Base-by-base conservation (phyloP, 2,329 filamentous ascomycete genomes). In the Beauveria sp. region DNA sequence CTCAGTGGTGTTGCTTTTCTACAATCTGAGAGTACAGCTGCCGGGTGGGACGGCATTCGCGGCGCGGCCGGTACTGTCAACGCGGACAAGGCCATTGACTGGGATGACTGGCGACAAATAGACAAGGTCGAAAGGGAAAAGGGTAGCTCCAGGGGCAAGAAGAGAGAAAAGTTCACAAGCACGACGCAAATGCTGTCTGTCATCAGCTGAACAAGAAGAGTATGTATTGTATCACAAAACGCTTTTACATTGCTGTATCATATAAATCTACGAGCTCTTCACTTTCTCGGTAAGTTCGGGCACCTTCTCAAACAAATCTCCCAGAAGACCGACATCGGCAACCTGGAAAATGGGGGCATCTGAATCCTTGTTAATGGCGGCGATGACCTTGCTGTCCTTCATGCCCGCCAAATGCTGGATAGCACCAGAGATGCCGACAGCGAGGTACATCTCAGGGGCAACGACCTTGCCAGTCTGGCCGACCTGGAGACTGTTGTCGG, bases 301-400 rank as follows among this genome's bases (percentile, higher is more conserved):
- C 49, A 97, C 91, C 79, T 91, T 93, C 62, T 96, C 91, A 73
- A 98, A 98, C 69, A 99, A 77, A 79, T 99, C 95, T 46, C 93
- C 93, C 5, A 99, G 93, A 58, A 99, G 80, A 14, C 95, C 95
- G 60, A 98, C 92, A 76, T 99, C 95, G 5, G 95, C 95, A 63
- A 99, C 87, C 77, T 99, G 95, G 83, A 99, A 99, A 69, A 99
- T 99, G 34, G 95, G 95, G 62, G 95, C 95, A 76, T 99, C 95
- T 5, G 87, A 81, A 72, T 99, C 95, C 80, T 99, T 99, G 83
- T 99, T 99, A 73, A 99, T 98, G 16, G 91, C 91, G 24, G 93
- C 95, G 78, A 99, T 99, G 63, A 99, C 95, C 81, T 99, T 99
- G 81, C 92, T 97, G 73, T 99, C 95, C 84, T 99, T 99, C 95